A percentile compares a stretch with the other conserved stretches of the same genome.
Evolutionary conservation across 2,329 filamentous ascomycete species (phyloP).

Genomic region (Claviceps maximensis): DNA sequence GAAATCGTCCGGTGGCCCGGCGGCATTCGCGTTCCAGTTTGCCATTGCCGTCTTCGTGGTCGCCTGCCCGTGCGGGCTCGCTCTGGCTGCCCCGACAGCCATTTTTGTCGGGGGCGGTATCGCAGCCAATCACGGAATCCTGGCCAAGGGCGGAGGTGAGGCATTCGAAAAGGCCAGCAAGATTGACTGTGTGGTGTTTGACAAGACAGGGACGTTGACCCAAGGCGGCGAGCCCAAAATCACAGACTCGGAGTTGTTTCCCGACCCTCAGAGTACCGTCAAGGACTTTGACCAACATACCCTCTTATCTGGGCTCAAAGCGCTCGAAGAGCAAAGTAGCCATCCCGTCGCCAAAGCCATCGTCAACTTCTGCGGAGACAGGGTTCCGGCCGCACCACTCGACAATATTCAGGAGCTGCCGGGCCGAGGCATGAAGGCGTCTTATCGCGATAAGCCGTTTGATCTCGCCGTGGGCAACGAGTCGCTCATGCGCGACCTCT

Average conservation of each 20-base stretch:
- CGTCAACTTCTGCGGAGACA: conserved; percentile 42
- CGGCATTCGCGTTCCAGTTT: conserved; percentile 65
- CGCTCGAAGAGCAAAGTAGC: conserved; percentile 56
- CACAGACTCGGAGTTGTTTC: conserved; percentile 37
- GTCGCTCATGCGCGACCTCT: conserved; percentile 43
- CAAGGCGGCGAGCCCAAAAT: conserved; percentile 58
- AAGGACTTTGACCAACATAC: conserved; percentile 13
- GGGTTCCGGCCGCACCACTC: conserved; percentile 21
- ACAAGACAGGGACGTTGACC: conserved; percentile 79
- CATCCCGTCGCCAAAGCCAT: conserved; percentile 65
- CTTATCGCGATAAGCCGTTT: conserved; percentile 26
- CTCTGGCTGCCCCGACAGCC: conserved; percentile 73
- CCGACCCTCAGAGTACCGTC: conserved; percentile 12
- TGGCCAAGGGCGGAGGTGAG: conserved; percentile 74
- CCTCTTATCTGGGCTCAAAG: conserved; percentile 42
- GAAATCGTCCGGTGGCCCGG: conserved; percentile 48
- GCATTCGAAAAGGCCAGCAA: conserved; percentile 75
- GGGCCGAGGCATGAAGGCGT: conserved; percentile 56
- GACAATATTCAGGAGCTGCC: conserved; percentile 50
- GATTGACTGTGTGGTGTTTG: conserved; percentile 69
- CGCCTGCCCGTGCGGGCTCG: conserved; percentile 73
- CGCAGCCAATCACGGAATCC: conserved; percentile 65
- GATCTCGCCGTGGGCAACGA: conserved; percentile 62
- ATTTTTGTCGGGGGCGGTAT: conserved; percentile 73
- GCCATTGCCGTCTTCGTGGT: conserved; percentile 80